Evolutionary conservation across 2,329 filamentous ascomycete genomes (phyloP).

Genomic region (Penicillium sp.): DNA sequence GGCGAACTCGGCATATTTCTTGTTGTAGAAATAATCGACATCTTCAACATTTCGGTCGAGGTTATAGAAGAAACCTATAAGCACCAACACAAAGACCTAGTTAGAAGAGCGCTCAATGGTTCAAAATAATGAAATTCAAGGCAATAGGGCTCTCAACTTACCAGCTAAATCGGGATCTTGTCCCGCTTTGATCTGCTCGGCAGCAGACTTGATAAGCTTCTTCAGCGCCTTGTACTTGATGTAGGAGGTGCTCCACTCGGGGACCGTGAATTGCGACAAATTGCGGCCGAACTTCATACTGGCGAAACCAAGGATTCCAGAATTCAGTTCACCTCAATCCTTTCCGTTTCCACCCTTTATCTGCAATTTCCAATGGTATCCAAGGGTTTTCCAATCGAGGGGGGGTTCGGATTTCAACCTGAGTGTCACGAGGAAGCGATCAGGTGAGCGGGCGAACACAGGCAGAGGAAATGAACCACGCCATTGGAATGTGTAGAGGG

Average conservation of each 20-base stretch:
- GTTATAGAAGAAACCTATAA: conserved; percentile 88
- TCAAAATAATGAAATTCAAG: neutral
- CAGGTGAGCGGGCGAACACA: conserved; percentile 25
- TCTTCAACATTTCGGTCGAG: conserved; percentile 97
- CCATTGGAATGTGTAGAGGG: conserved; percentile 14
- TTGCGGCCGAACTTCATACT: conserved; percentile 54
- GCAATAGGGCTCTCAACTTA: conserved; percentile 50
- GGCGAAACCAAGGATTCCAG: conserved; percentile 1
- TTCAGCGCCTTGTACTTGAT: conserved; percentile 65
- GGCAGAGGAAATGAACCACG: conserved; percentile 9
- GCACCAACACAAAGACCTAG: conserved; percentile 11
- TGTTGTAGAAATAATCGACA: conserved; percentile 95
- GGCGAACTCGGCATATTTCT: conserved; percentile 81
- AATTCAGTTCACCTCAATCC: neutral
- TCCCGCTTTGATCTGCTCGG: conserved; percentile 65
- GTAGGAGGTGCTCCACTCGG: conserved; percentile 51
- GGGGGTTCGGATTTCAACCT: conserved; percentile 10
- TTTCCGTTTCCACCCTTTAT: neutral
- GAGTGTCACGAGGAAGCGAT: conserved; percentile 19
- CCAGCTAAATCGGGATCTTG: conserved; percentile 85
- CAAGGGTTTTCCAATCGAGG: neutral
- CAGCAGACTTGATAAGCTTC: conserved; percentile 82
- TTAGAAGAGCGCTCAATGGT: conserved; percentile 19
- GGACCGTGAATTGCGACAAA: conserved; percentile 49
- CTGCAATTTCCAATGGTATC: neutral